Evolutionary conservation across 2,329 filamentous ascomycete species (phyloP), one percentile per base, ranked within the genome.

Genomic region (Penicillium sp.): DNA sequence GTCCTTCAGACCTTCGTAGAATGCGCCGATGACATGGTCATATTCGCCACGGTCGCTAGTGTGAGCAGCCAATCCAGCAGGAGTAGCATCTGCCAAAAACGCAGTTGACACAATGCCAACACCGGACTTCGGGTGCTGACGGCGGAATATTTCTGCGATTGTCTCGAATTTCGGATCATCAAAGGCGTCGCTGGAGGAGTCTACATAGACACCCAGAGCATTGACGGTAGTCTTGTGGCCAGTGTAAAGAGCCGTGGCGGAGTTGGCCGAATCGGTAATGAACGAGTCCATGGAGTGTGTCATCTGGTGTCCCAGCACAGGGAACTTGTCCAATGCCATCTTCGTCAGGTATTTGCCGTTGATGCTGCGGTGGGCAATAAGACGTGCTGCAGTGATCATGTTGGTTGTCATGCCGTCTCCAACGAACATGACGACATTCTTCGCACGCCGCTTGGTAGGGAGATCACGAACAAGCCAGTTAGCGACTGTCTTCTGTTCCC

Each of bases 121-220:
- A 56, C 81, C 79, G 64, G 85, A 80, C 58, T 86, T 82, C 74
- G 72, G 71, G 56, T 83, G 86, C 53, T 91, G 80, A 56, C 91
- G 87, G 65, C 84, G 82, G 76, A 93, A 87, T 57, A 94, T 81
- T 58, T 77, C 74, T 7, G 89, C 86, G 70, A 95, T 90, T 15
- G 87, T 91, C 79, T 94, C 91, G 23, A 95, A 84, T 78, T 93
- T 94, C 54, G 91, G 91, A 69, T 95, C 91, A 70, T 95, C 91
- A 63, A 91, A 91, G 3, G 82, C 77, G 66, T 88, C 82, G 13
- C 84, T 79, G 48, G 88, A 91, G 0, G 89, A 91, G 72, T 95
- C 91, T 42, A 82, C 89, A 59, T 94, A 93, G 33, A 93, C 88
- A 74, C 88, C 89, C 75, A 94, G 84, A 29, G 89, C 89, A 69